Evolutionary conservation across 1,284 basidiomycete species (phyloP).

Genomic region (Trichosporon inkin): DNA sequence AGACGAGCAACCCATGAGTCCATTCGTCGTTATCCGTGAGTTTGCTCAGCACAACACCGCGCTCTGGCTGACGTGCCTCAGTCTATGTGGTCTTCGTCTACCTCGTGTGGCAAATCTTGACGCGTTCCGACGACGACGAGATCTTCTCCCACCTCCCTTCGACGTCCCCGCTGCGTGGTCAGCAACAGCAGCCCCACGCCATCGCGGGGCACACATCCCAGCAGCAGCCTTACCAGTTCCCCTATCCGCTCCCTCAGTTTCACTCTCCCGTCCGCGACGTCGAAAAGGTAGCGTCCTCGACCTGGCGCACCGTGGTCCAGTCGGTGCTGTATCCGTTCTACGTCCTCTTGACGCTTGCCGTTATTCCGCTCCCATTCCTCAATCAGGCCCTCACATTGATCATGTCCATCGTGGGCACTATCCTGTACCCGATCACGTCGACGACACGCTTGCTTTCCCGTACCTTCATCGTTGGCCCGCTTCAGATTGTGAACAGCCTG

Average conservation of each 20-base stretch:
- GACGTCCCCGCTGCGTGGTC: slow-evolving; percentile 23
- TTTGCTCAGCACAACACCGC: slow-evolving; percentile 1
- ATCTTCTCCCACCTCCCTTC: slow-evolving; percentile 37
- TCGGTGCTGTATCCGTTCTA: slow-evolving; percentile 40
- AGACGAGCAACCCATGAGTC: slow-evolving; percentile 44
- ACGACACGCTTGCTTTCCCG: slow-evolving; percentile 26
- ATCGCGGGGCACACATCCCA: slow-evolving; percentile 12
- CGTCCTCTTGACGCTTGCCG: slow-evolving; percentile 33
- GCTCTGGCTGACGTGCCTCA: no score
- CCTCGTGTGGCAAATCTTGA: slow-evolving; percentile 45
- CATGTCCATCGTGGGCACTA: slow-evolving; percentile 22
- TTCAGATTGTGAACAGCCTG: slow-evolving; percentile 23
- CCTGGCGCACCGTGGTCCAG: slow-evolving; percentile 27
- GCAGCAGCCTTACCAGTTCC: slow-evolving; percentile 29
- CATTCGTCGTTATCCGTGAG: slow-evolving; percentile 42
- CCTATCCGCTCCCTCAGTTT: slow-evolving; percentile 33
- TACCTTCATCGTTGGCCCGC: slow-evolving; percentile 37
- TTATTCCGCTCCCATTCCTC: slow-evolving; percentile 37
- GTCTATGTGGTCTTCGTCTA: slow-evolving; percentile 46
- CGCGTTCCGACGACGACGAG: slow-evolving; percentile 43
- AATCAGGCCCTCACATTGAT: slow-evolving; percentile 31
- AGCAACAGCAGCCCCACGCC: slow-evolving; percentile 2
- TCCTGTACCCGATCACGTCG: slow-evolving; percentile 40
- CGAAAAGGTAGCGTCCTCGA: slow-evolving; percentile 14
- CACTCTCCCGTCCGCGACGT: slow-evolving; percentile 9